These are phyloP conservation scores for Eutrema heterophyllum DNA, from an alignment of 345 rosid genomes.

Conservation along the genomic window DNA sequence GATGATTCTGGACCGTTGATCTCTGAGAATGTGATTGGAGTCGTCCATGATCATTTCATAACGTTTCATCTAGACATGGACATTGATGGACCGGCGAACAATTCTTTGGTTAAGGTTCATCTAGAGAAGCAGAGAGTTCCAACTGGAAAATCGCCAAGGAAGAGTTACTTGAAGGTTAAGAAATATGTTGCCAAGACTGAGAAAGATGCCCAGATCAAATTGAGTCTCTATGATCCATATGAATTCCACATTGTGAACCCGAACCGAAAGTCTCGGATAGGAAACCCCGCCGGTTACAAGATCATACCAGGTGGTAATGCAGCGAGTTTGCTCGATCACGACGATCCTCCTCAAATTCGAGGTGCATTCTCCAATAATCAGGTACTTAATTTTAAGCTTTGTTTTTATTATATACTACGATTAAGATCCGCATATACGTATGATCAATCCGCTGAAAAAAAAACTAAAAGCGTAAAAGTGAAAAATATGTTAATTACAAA, in stretches of 20 bases:
- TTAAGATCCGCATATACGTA: too few relatives aligned
- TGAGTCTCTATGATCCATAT: not conserved
- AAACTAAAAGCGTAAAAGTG: too few relatives aligned
- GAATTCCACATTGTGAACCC: not conserved
- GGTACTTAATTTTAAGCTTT: not conserved
- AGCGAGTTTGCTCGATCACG: not conserved
- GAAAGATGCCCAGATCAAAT: not conserved
- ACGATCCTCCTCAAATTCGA: not conserved
- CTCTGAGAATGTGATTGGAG: conserved; percentile 1
- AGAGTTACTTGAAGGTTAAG: conserved; percentile 5
- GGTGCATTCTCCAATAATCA: not conserved
- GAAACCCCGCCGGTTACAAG: not conserved
- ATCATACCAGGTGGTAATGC: not conserved
- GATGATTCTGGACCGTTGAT: conserved; percentile 4
- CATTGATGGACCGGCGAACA: not conserved
- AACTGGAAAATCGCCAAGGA: not conserved
- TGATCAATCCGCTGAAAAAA: too few relatives aligned
- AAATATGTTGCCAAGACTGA: conserved; percentile 7
- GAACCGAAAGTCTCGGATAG: not conserved
- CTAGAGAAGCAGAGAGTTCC: not conserved
- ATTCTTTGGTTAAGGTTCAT: conserved; percentile 2
- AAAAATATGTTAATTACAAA: too few relatives aligned
- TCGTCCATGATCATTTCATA: conserved; percentile 1
- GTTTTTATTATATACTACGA: not conserved
- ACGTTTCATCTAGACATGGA: not conserved